These are phyloP conservation scores for Saccharomyces cerevisiae DNA, from an alignment of 805 yeast species.

Conservation along the genomic window DNA sequence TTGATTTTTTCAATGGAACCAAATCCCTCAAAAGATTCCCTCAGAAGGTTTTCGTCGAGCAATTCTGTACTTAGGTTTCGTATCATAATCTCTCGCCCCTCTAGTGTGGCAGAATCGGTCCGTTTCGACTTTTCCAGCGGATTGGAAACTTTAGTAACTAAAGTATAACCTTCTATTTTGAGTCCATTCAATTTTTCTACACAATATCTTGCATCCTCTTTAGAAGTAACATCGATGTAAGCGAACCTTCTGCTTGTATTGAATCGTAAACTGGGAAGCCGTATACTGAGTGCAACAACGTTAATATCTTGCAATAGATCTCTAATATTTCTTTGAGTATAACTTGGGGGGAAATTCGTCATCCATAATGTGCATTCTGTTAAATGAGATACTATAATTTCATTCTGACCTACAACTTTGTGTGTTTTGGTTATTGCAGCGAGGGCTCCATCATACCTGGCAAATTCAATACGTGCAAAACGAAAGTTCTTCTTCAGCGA, in stretches of 20 bases:
- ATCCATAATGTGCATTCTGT: constrained; percentile 55
- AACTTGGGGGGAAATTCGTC: constrained; percentile 61
- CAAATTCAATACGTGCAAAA: constrained; percentile 54
- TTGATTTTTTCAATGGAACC: constrained; percentile 48
- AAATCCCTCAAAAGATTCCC: constrained; percentile 36
- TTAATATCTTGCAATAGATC: constrained; percentile 37
- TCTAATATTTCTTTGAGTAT: constrained; percentile 33
- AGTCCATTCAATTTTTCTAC: constrained; percentile 35
- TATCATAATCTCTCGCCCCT: constrained; percentile 50
- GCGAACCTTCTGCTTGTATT: constrained; percentile 61
- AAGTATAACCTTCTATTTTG: constrained; percentile 31
- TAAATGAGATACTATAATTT: constrained; percentile 40
- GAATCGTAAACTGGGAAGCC: constrained; percentile 57
- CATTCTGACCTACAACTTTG: constrained; percentile 38
- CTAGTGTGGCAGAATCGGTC: constrained; percentile 38
- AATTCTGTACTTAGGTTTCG: constrained; percentile 42
- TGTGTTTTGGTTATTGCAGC: constrained; percentile 54
- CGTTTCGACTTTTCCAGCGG: constrained; percentile 39
- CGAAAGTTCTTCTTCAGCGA: constrained; percentile 12
- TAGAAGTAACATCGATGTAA: constrained; percentile 48
- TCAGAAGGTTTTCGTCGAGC: constrained; percentile 34
- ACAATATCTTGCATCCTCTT: constrained; percentile 40
- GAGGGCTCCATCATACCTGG: constrained; percentile 38
- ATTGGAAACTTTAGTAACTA: constrained; percentile 56
- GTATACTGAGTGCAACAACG: constrained; percentile 35